Conservation (phyloP, 805 yeast genomes). For the Teunomyces gatunensis region DNA sequence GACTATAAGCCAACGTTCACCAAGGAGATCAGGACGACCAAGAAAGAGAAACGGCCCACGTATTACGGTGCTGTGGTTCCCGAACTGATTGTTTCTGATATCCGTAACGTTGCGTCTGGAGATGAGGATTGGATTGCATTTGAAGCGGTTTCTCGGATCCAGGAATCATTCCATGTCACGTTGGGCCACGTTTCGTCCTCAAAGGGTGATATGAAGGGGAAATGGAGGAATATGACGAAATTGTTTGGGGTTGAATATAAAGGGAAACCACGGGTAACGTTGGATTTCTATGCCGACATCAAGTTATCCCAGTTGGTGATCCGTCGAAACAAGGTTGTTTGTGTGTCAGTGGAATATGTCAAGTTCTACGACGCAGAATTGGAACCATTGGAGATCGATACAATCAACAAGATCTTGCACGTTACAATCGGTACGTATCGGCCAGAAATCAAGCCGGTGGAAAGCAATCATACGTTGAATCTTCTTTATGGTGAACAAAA, state of each 20-base stretch:
- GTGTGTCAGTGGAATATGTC: constrained; percentile 47
- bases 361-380: constrained; percentile 6
- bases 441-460: constrained; percentile 45
- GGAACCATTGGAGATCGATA: constrained; percentile 25
- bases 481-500: neutral
- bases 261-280: neutral
- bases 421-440: constrained; percentile 67
- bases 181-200: constrained; percentile 44
- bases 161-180: constrained; percentile 64
- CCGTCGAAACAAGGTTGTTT: constrained; percentile 46
- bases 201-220: constrained; percentile 14
- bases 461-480: constrained; percentile 41
- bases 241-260: constrained; percentile 6
- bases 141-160: constrained; percentile 38
- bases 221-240: constrained; percentile 16
- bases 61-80: constrained; percentile 34
- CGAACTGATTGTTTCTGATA: neutral
- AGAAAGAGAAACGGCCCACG: constrained; percentile 23
- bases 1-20: constrained; percentile 50
- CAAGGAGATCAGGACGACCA: constrained; percentile 27
- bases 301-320: constrained; percentile 46
- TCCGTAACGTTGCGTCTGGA: neutral
- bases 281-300: constrained; percentile 34
- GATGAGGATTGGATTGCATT: constrained; percentile 21
- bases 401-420: constrained; percentile 46